Base-by-base conservation (phyloP, 2,329 filamentous ascomycete species). In the Nigrospora oryzae region DNA sequence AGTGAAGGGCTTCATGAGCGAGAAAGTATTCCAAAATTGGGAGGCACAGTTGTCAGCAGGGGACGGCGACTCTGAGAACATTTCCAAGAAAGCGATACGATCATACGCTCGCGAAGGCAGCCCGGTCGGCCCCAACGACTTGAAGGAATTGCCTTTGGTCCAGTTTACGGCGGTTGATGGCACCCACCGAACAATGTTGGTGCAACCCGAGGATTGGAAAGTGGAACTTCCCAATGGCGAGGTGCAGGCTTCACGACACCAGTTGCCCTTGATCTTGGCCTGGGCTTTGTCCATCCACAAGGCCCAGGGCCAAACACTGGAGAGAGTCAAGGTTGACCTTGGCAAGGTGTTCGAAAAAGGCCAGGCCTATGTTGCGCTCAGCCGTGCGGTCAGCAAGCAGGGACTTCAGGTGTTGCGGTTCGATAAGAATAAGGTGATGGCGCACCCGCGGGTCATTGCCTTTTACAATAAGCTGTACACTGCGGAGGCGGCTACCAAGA, bases 241-340 rank as follows among this genome's bases (percentile, higher is more conserved):
- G 61, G 75, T 97, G 1, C 89, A 95, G 63, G 93, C 93, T 2
- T 87, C 88, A 49, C 85, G 93, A 35, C 77, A 76, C 38, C 87
- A 91, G 56, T 65, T 91, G 2, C 93, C 93, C 1, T 74, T 98
- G 42, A 97, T 98, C 50, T 74, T 98, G 30, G 93, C 93, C 0
- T 98, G 93, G 93, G 93, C 93, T 2, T 69, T 98, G 16, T 95
- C 89, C 1, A 98, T 98, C 48, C 93, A 98, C 71, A 98, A 98
- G 66, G 93, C 93, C 1, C 91, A 97, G 62, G 91, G 91, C 2
- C 91, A 97, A 63, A 97, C 91, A 1, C 70, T 96, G 23, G 89
- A 95, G 58, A 77, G 91, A 42, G 93, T 98, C 48, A 95, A 95
- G 59, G 93, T 98, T 23, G 89, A 98, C 60, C 73, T 98, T 1